Evolutionary conservation across 1,139 yeast species (phyloP), one percentile per base, ranked within the genome.

Genomic region (Kodamaea derodonti): DNA sequence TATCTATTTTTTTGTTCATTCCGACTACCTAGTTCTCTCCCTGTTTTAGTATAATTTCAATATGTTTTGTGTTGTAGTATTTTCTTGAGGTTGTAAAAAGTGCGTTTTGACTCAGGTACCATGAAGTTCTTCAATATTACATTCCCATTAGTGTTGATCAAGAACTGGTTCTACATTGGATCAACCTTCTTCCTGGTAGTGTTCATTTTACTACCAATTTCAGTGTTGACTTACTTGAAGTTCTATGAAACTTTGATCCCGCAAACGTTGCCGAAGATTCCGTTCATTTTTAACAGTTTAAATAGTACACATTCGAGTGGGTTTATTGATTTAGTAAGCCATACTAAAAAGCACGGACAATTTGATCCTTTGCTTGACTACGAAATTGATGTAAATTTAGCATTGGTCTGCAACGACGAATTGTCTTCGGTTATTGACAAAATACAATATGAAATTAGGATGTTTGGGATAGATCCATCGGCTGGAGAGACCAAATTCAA

Each of bases 161-260:
- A 39, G 29, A 41, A 38, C 34, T 41, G 41, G 45, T 28, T 41
- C 26, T 42, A 42, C 27, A 30, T 36, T 23, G 14, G 35, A 9
- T 16, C 42, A 9, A 23, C 44, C 4, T 17, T 29, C 14, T 22
- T 39, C 26, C 37, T 55, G 10, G 30, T 51, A 14, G 31, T 51
- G 5, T 34, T 52, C 3, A 44, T 63, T 6, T 53, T 69, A 5
- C 38, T 69, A 2, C 75, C 75, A 3, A 51, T 64, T 41, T 62
- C 75, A 0, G 38, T 60, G 12, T 40, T 66, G 20, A 48, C 69
- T 4, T 69, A 62, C 51, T 42, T 58, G 41, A 59, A 59, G 44
- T 62, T 69, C 46, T 65, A 66, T 49, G 43, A 51, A 33, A 42
- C 52, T 23, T 48, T 69, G 15, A 53, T 69, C 13, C 73, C 73